Percentiles rank a stretch among this genome's conserved stretches.
Evolutionary conservation across 2,329 filamentous ascomycete species (phyloP).

Genomic region (Dactylellina drechsleri): DNA sequence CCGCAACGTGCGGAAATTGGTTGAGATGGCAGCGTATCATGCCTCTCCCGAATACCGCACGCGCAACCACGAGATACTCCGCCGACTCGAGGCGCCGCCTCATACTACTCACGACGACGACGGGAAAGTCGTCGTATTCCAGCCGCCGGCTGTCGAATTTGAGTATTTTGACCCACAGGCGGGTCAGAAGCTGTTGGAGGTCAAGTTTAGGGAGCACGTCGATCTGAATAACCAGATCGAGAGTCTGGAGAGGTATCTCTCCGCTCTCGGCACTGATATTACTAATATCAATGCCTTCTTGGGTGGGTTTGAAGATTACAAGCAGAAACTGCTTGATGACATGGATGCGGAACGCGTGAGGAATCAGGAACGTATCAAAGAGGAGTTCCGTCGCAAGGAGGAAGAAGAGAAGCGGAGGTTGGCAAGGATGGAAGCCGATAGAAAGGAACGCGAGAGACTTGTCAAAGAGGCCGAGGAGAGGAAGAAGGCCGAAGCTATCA

Average conservation of each 20-base stretch:
- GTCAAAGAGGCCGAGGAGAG: slow-evolving; percentile 17
- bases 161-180: not conserved
- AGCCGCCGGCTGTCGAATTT: not conserved
- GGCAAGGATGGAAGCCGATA: slow-evolving; percentile 6
- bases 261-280: not conserved
- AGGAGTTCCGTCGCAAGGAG: slow-evolving; percentile 3
- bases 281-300: not conserved
- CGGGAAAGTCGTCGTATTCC: not conserved
- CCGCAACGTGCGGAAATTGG: slow-evolving; percentile 11
- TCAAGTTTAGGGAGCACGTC: slow-evolving; percentile 10
- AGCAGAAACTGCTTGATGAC: not conserved
- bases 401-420: not conserved
- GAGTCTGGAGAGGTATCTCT: not conserved
- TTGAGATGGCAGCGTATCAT: slow-evolving; percentile 24
- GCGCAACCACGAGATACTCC: slow-evolving; percentile 4
- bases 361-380: slow-evolving; percentile 15
- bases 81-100: slow-evolving; percentile 4
- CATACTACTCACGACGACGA: not conserved
- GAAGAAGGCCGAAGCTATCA: slow-evolving; percentile 8
- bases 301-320: slow-evolving; percentile 1
- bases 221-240: not conserved
- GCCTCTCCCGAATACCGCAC: slow-evolving; percentile 16
- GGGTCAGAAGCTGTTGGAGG: slow-evolving; percentile 10
- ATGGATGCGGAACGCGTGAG: not conserved
- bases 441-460: slow-evolving; percentile 13